Evolutionary conservation across 176 grass and related monocot genomes (phyloP), one percentile per base, ranked within the genome.

Genomic region (Rhipidocladum racemiflorum): DNA sequence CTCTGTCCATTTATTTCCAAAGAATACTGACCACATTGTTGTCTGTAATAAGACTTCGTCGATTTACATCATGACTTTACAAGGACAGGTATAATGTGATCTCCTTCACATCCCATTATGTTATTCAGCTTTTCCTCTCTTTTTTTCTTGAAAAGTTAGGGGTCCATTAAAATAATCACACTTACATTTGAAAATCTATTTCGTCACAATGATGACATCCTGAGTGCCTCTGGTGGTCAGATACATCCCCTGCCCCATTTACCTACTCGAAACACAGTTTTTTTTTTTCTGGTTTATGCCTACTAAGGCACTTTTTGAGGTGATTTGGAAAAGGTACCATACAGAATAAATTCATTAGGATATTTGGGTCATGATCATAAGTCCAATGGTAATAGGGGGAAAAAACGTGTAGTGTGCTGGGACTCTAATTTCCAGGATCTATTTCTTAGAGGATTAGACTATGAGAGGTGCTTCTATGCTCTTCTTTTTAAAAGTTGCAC

Each of bases 21-120:
- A 95, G 84, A 99, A 99, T 80, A 87, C 76, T 57, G 93, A 99
- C 70, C 97, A 99, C 81, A 96, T 99, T 87, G 79, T 96, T 87
- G 93, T 99, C 55, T 96, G 91, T 75, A 99, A 93, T 75, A 99
- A 96, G 83, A 96, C 91, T 39, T 99, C 91, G 0, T 87, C 97
- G 65, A 90, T 96, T 81, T 92, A 89, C 84, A 91, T 99, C 65
- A 96, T 96, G 97, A 99, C 91, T 81, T 87, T 99, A 84, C 93
- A 99, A 85, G 97, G 91, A 68, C 91, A 96, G 97, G 97, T 99
- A 87, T 50, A 72, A 21, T 84, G 59, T 54, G 43, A 87, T 84
- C 16, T 48, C 70, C 70, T 55, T 42, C n/a, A 51, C 49, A 51
- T 18, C 49, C 49, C 74, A 42, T 70, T 40, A 8, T 81, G 65